Base-by-base conservation (phyloP, 2,329 filamentous ascomycete genomes). In the Colletotrichum spaethianum region DNA sequence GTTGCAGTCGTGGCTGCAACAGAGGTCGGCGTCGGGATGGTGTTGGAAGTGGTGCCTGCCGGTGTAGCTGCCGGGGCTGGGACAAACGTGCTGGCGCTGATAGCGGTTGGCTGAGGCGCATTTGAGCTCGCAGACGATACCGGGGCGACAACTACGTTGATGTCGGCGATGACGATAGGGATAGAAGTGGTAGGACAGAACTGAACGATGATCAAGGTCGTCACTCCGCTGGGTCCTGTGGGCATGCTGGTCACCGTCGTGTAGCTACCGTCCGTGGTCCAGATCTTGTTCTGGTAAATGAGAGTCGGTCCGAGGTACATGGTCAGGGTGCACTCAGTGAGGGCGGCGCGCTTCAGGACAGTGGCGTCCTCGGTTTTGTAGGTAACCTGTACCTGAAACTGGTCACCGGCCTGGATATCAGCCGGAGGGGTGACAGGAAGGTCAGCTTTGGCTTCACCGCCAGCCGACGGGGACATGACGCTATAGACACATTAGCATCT, bases 321-420 rank as follows among this genome's bases (percentile, higher is more conserved):
- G 0, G 52, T 65, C 33, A 66, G 40, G 20, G 53, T 70, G 6
- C 61, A 70, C 52, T 70, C 42, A 0, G 62, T 57, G 18, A 70
- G 67, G 0, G 56, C 38, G 20, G 66, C 66, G 14, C 66, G 57
- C 50, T 76, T 77, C 76, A 84, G 86, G 28, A 81, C 82, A 7
- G 5, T 44, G 40, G 18, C 40, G 40, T 16, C 40, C 40, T 44
- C 40, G 14, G 40, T 44, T 20, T 44, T 18, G 18, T 44, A 44
- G 40, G 18, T 44, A 16, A 44, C 16, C 40, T 44, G 40, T 16
- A 44, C 40, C 40, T 44, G 40, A 7, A 44, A 2, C 40, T 44
- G 46, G 46, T 48, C 46, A 1, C n/a, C n/a, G n/a, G n/a, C n/a
- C 46, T 48, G 46, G n/a, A 26, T 26, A 12, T 48, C 46, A 5